Base-by-base conservation (phyloP, 257 asterid species). In the Nicotiana benthamiana region DNA sequence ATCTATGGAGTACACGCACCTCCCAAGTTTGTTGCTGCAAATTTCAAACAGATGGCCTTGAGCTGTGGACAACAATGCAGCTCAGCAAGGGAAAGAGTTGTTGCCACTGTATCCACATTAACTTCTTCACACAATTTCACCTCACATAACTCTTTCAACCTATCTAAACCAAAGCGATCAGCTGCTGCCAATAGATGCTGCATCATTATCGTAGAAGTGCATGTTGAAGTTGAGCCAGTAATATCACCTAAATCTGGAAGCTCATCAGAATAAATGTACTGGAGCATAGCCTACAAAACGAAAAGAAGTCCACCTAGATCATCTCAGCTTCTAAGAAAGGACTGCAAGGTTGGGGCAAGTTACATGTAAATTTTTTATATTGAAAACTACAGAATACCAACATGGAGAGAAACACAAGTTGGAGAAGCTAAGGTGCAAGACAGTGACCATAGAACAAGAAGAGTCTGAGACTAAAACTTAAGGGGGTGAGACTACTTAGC, bases 111-210 rank as follows among this genome's bases (percentile, higher is more conserved):
- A 67, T 95, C 98, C 60, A 87, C 87, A 82, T 82, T 87, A 75
- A 95, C 91, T 77, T 84, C 94, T 85, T 91, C 96, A 82, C 97
- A 92, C 85, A 95, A 81, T 84, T 92, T 91, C 36, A 93, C 93
- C 88, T 93, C 99, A 85, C 99, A 95, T 83, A 95, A 82, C 82
- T 85, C 91, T 85, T 91, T 95, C 95, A 95, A 83, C 85, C 97
- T 90, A 81, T 93, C 97, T 88, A 95, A 89, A 81, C 96, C 96
- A 86, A 90, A 95, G 52, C 97, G 95, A 81, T 95, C 99, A 20
- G 99, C 97, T 87, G 98, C 97, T 83, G 97, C 99, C 91, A 95
- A 86, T 26, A 95, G 88, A 88, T 95, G 98, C 85, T 93, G 99
- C 93, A 91, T 88, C 95, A 95, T 87, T 81, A 85, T 90, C 62